phyloP scores from a whole-genome alignment of 2,329 filamentous ascomycete species.

The Penicillium glabrum region DNA sequence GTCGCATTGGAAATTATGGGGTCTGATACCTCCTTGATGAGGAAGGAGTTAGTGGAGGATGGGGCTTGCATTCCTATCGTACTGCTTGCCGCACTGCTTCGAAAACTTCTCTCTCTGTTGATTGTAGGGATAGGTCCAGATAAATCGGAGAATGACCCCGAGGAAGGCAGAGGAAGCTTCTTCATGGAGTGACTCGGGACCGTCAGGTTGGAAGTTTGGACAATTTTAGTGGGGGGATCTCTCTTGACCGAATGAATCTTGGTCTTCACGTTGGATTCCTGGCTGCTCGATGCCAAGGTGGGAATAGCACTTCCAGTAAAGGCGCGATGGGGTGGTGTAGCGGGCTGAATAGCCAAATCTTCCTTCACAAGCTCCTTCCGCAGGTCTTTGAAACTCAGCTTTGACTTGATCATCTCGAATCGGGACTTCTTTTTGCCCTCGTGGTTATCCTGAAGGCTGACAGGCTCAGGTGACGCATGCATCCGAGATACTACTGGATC shows the following conservation, averaged over 20 bases:
- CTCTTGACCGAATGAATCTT: not conserved
- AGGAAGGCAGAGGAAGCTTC: constrained; percentile 4
- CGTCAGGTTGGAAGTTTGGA: not conserved
- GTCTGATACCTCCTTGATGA: not conserved
- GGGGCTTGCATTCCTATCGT: not conserved
- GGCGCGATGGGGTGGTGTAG: not conserved
- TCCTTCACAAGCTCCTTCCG: constrained; percentile 25
- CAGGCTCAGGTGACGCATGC: not conserved
- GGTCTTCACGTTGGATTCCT: not conserved
- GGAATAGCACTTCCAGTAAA: not conserved
- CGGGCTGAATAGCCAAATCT: not conserved
- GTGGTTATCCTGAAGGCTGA: not conserved
- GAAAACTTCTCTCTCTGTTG: not conserved
- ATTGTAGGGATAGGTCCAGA: not conserved
- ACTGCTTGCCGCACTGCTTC: not conserved
- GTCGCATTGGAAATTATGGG: not conserved
- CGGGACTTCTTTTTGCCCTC: constrained; percentile 23
- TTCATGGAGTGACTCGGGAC: not conserved
- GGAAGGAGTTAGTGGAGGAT: not conserved
- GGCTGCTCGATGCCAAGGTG: not conserved
- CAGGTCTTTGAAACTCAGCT: constrained; percentile 32
- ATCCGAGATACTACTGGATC: constrained; percentile 6
- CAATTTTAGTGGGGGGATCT: not conserved
- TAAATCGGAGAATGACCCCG: not conserved
- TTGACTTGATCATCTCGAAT: constrained; percentile 26